Evolutionary conservation across 2,329 filamentous ascomycete species (phyloP).

Genomic region (Plenodomus biglobosus): DNA sequence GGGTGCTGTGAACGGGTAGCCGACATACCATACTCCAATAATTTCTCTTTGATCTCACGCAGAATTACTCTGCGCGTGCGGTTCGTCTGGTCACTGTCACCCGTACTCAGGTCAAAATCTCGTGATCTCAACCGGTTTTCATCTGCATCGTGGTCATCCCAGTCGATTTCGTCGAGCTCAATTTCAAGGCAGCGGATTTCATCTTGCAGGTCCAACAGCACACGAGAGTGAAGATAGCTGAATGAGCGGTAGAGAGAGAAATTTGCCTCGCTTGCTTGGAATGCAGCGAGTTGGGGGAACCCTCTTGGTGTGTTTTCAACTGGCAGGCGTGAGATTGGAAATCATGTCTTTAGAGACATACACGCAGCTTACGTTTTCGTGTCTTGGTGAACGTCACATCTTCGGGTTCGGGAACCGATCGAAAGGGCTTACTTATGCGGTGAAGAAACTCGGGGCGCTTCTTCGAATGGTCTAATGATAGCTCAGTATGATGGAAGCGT

Average conservation of each 20-base stretch:
- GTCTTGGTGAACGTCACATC: constrained; percentile 38
- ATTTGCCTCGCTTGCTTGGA: constrained; percentile 44
- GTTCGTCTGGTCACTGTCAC: constrained; percentile 13
- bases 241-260: constrained; percentile 47
- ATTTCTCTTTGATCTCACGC: constrained; percentile 33
- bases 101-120: constrained; percentile 27
- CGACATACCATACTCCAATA: constrained; percentile 40
- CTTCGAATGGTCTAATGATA: constrained; percentile 24
- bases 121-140: constrained; percentile 27
- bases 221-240: constrained; percentile 42
- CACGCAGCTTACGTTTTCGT: constrained; percentile 30
- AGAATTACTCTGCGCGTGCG: constrained; percentile 33
- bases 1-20: no score
- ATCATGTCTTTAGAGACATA: background rate
- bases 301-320: constrained; percentile 45
- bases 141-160: constrained; percentile 29
- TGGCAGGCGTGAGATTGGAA: constrained; percentile 12
- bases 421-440: constrained; percentile 35
- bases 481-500: no score
- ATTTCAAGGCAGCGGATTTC: constrained; percentile 43
- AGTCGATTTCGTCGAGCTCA: constrained; percentile 42
- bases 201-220: constrained; percentile 44
- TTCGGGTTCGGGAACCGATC: constrained; percentile 30
- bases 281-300: constrained; percentile 44
- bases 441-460: constrained; percentile 28